Conservation (phyloP, 345 rosid genomes). For the Gossypium bickii region DNA sequence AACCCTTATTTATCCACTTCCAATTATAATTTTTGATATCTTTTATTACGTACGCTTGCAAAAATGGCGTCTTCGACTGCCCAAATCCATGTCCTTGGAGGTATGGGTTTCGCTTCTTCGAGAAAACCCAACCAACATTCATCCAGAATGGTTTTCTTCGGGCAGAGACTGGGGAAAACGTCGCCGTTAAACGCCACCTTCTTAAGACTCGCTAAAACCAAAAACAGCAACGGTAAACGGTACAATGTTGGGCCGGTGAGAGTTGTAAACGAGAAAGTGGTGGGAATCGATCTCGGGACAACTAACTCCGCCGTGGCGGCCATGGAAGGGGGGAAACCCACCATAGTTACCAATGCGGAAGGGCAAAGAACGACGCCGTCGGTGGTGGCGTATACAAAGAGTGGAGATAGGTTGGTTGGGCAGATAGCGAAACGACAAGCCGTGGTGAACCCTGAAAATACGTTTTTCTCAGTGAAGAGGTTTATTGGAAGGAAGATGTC, state of each 20-base stretch:
- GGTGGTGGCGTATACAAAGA: constrained; percentile 89
- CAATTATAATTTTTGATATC: too few species aligned
- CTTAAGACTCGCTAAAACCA: neutral
- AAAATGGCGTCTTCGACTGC: too few species aligned
- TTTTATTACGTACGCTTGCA: too few species aligned
- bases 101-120: too few species aligned
- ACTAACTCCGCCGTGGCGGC: constrained; percentile 98
- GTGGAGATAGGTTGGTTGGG: constrained; percentile 85
- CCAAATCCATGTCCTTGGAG: too few species aligned
- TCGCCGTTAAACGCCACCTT: too few species aligned
- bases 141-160: too few species aligned
- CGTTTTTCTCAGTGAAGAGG: constrained; percentile 97
- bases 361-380: constrained; percentile 98
- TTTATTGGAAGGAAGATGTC: constrained; percentile 95
- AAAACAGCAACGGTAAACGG: constrained; percentile 23
- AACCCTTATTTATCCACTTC: too few species aligned
- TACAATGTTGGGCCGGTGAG: constrained; percentile 49
- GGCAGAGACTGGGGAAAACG: too few species aligned
- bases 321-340: constrained; percentile 98
- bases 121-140: too few species aligned
- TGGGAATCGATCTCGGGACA: constrained; percentile 93
- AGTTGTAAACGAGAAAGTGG: constrained; percentile 79
- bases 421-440: constrained; percentile 98
- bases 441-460: constrained; percentile 93
- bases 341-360: constrained; percentile 88